Evolutionary conservation across 2,329 filamentous ascomycete genomes (phyloP), one percentile per base, ranked within the genome.

Genomic region (Fusarium sarcochroum): DNA sequence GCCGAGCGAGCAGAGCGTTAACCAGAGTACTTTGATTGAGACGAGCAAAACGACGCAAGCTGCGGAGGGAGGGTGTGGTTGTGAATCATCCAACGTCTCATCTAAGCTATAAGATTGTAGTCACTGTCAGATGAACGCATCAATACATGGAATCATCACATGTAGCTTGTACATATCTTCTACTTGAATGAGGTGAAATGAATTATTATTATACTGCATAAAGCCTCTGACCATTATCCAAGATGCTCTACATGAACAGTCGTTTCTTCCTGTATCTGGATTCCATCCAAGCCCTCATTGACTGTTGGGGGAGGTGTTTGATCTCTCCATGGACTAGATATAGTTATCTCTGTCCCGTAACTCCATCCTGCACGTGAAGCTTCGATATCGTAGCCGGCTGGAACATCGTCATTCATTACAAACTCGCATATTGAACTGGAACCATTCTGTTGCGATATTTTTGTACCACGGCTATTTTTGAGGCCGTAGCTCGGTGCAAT

Each of bases 1-100:
- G 1, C 70, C 53, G 0, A 71, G 69, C 14, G 54, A 63, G 44
- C 70, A 72, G 21, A 58, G 42, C 0, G 58, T 72, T 1, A 72
- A 72, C 21, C 42, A 69, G 35, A 67, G 69, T 7, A 69, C 58
- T 2, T 23, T 72, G 13, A 18, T 72, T 7, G 50, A 66, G 21
- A 61, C 27, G 27, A 30, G 27, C 3, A 57, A 42, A 9, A 50
- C 21, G 35, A 10, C 3, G 6, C 35, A 59, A 6, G 2, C 7
- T 11, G 25, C 18, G 0, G 47, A 30, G 3, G 44, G 3, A 7
- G 46, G 34, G 11, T 68, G 66, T 14, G 55, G 38, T 3, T 68
- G 66, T 3, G 65, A 66, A 4, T 17, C 54, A 1, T 47, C 59
- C 2, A n/a, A 18, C 4, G 50, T 57, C 2, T 5, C 54, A 17